Percentiles rank a stretch among this genome's conserved stretches.
Conservation (phyloP, 2,329 filamentous ascomycete species). For the Colletotrichum filicis region DNA sequence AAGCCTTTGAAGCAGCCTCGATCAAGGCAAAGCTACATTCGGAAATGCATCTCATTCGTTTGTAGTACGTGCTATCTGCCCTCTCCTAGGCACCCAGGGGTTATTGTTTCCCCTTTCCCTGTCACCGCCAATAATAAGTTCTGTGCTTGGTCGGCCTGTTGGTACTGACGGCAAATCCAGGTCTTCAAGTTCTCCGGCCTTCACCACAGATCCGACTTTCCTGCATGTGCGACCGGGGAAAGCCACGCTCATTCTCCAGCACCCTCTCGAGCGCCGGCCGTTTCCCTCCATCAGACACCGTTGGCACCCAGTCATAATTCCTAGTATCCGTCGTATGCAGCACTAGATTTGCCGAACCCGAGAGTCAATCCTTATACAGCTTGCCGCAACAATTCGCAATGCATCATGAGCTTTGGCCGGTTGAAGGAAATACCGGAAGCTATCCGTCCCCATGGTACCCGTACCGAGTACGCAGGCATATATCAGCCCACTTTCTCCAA, state of each 20-base stretch:
- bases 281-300: neutral
- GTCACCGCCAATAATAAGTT: neutral
- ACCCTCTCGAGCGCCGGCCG: neutral
- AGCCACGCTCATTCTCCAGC: neutral
- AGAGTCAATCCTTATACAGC: neutral
- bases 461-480: neutral
- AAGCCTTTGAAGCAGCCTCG: slow-evolving; percentile 2
- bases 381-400: neutral
- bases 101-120: neutral
- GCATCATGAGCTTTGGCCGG: neutral
- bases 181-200: neutral
- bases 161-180: slow-evolving; percentile 1
- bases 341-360: neutral
- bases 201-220: neutral
- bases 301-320: neutral
- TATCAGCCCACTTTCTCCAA: slow-evolving; percentile 29
- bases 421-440: neutral
- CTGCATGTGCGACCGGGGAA: neutral
- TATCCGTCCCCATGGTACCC: neutral
- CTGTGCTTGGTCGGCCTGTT: slow-evolving; percentile 8
- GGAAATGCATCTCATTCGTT: neutral
- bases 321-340: neutral
- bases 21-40: neutral
- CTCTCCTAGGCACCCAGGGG: neutral
- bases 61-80: neutral